Base-by-base conservation (phyloP, 2,329 filamentous ascomycete genomes). In the Cercospora citrullina region DNA sequence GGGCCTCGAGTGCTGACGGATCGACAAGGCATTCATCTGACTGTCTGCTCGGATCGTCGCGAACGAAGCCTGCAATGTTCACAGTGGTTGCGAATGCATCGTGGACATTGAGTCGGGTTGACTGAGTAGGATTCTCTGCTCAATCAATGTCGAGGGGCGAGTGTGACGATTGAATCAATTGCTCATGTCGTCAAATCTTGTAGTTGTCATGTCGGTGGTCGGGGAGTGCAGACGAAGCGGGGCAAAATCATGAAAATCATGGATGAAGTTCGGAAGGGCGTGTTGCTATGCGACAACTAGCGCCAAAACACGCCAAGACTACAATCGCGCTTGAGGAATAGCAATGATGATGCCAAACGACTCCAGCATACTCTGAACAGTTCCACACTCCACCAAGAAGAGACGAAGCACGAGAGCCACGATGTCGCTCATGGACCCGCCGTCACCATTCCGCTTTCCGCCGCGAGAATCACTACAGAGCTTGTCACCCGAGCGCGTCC, bases 401-500 rank as follows among this genome's bases (percentile, higher is more conserved):
- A 55, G 21, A 18, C 42, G 42, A 30, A 53, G 45, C 45, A 63
- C 53, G 30, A 18, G 39, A 57, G 48, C 62, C 53, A 33, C 18
- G 8, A 64, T 64, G 51, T 64, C 62, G 62, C 30, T 55, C 31
- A 60, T 60, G 57, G 63, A 65, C 12, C 58, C 63, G 55, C 55
- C 55, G 63, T 65, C 63, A 28, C 80, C 81, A 74, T 84, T 83
- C 72, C 81, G 84, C 69, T 84, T 84, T 74, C 86, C 87, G 69
- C 83, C 86, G 45, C 84, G 83, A 69, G 83, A 84, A 71, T 62
- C 67, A 42, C 82, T 91, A 60, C 86, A 87, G 71, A 81, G 85
- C 39, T 81, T 86, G 62, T 89, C 89, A 21, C 87, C 89, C 9
- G 88, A 90, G 73, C 88, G 89, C 74, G 83, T 86, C 67, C 90